Conservation (phyloP, 371 early-diverging fungal species). For the Blyttiomyces sp. region DNA sequence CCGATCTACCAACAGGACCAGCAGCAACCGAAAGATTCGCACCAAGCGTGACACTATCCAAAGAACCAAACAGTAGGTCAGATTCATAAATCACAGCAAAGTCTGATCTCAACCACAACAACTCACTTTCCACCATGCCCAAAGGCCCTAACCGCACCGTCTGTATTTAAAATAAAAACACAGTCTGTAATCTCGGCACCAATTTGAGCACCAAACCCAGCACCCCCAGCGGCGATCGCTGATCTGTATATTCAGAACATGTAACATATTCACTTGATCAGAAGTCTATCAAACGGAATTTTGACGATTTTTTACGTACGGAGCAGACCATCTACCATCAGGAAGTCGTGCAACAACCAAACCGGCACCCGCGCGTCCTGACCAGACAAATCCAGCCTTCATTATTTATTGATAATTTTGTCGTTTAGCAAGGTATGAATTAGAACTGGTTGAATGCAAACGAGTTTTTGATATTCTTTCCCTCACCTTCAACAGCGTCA, state of each 20-base stretch:
- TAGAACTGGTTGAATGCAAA: too few species aligned
- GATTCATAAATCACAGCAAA: neutral
- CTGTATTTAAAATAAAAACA: slow-evolving; percentile 85
- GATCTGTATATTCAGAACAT: slow-evolving; percentile 7
- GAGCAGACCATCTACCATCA: slow-evolving; percentile 48
- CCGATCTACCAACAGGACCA: slow-evolving; percentile 87
- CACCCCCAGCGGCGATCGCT: slow-evolving; percentile 36
- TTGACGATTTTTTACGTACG: slow-evolving; percentile 1
- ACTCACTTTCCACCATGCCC: slow-evolving; percentile 69
- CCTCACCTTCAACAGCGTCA: slow-evolving; percentile 22
- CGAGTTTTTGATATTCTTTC: too few species aligned
- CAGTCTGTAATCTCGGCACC: slow-evolving; percentile 91
- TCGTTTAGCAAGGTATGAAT: too few species aligned
- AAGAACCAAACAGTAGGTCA: slow-evolving; percentile 60
- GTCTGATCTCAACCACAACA: too few species aligned
- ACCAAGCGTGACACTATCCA: slow-evolving; percentile 78
- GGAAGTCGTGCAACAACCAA: slow-evolving; percentile 76
- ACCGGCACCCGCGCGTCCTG: slow-evolving; percentile 88
- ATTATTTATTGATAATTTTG: too few species aligned
- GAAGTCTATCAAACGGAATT: neutral
- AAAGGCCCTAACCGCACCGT: slow-evolving; percentile 85
- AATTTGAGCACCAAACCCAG: slow-evolving; percentile 71
- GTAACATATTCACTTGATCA: neutral
- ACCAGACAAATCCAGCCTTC: slow-evolving; percentile 83
- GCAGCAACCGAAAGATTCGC: slow-evolving; percentile 88